A percentile compares a stretch with the other conserved stretches of the same genome.
Evolutionary conservation across 495 filamentous ascomycete species (phyloP).

Genomic region (Podospora didyma): DNA sequence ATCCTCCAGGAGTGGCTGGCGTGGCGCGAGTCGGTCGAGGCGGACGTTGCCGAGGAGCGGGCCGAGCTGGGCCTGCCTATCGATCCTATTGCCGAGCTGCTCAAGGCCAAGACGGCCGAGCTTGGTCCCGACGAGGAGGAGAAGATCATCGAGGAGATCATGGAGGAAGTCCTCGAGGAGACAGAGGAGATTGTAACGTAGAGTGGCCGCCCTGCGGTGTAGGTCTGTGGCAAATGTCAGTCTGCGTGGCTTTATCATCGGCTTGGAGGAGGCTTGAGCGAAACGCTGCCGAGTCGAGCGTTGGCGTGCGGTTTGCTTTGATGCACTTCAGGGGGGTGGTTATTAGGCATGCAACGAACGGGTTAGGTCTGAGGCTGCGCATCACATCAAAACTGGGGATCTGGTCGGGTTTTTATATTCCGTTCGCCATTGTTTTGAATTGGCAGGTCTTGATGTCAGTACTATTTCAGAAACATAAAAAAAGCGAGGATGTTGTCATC

Average conservation of each 20-base stretch:
- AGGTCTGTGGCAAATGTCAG: not conserved
- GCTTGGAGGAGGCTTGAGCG: too few species aligned
- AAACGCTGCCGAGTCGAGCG: too few species aligned
- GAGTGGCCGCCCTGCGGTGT: not conserved
- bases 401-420: not conserved
- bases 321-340: not conserved
- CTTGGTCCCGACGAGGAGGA: slow-evolving; percentile 58
- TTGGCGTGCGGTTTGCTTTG: too few species aligned
- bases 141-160: slow-evolving; percentile 77
- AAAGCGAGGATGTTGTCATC: too few species aligned
- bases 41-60: slow-evolving; percentile 69
- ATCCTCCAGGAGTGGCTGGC: slow-evolving; percentile 85
- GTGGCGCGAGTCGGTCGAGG: slow-evolving; percentile 73
- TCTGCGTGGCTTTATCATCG: too few species aligned
- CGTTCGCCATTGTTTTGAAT: not conserved
- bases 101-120: slow-evolving; percentile 42
- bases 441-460: not conserved
- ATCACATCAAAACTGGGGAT: not conserved
- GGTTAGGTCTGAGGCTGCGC: not conserved
- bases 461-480: not conserved
- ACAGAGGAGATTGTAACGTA: slow-evolving; percentile 64
- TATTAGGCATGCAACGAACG: not conserved
- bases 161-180: slow-evolving; percentile 94
- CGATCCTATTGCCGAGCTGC: slow-evolving; percentile 55
- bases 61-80: slow-evolving; percentile 61